Evolutionary conservation across 805 yeast species (phyloP).

Genomic region (Teunomyces stri): DNA sequence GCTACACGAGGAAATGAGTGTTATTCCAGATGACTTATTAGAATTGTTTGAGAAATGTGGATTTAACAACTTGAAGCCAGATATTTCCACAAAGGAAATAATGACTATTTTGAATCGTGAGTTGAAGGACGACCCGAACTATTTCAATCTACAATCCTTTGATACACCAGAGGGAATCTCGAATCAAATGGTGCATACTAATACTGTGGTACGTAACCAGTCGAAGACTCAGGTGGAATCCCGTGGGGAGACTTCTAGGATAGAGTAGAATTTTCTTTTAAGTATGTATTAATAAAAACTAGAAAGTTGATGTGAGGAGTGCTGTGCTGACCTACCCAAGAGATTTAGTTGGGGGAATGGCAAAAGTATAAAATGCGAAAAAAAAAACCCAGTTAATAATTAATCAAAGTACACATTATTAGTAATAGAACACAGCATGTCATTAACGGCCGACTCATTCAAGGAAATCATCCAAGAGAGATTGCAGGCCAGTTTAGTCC

Average conservation of each 20-base stretch:
- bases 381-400: not conserved
- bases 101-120: slow-evolving; percentile 30
- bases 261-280: slow-evolving; percentile 5
- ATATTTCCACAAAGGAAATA: slow-evolving; percentile 35
- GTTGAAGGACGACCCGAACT: slow-evolving; percentile 30
- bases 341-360: not conserved
- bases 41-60: slow-evolving; percentile 48
- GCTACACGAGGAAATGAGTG: slow-evolving; percentile 71
- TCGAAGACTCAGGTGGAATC: slow-evolving; percentile 26
- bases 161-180: slow-evolving; percentile 11
- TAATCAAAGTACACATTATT: not conserved
- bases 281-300: slow-evolving; percentile 1
- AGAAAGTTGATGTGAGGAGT: not conserved
- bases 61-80: slow-evolving; percentile 19
- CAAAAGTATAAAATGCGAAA: not conserved
- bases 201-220: slow-evolving; percentile 32
- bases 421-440: slow-evolving; percentile 16
- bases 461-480: slow-evolving; percentile 51
- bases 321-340: not conserved
- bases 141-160: slow-evolving; percentile 15
- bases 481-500: slow-evolving; percentile 61
- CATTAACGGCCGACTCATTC: slow-evolving; percentile 40
- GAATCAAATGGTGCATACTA: slow-evolving; percentile 26
- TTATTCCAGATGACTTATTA: slow-evolving; percentile 68
- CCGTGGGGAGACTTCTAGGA: slow-evolving; percentile 28